Percentiles rank a stretch among this genome's conserved stretches.
phyloP scores from a whole-genome alignment of 805 yeast species.

The Teunomyces tritomae region DNA sequence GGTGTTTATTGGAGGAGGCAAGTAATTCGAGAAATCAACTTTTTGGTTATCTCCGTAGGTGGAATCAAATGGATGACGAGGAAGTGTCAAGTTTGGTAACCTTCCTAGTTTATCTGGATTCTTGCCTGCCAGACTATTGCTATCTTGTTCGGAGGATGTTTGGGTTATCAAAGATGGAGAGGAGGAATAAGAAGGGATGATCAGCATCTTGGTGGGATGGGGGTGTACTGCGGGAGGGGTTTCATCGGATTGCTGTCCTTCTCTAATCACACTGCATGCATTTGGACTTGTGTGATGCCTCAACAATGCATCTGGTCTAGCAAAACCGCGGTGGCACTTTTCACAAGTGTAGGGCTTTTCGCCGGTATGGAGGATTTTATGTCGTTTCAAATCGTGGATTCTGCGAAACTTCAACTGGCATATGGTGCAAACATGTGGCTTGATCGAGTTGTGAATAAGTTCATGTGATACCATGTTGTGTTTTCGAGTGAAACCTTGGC shows the following conservation, averaged over 20 bases:
- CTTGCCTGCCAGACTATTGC: conserved; percentile 16
- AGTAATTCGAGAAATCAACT: neutral
- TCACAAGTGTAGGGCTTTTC: conserved; percentile 65
- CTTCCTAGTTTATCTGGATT: neutral
- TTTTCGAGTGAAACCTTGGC: conserved; percentile 64
- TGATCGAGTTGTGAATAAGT: conserved; percentile 61
- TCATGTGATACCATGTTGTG: conserved; percentile 75
- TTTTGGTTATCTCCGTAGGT: neutral
- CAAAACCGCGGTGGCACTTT: conserved; percentile 62
- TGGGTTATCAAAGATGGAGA: conserved; percentile 3
- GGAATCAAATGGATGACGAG: neutral
- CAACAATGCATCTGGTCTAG: conserved; percentile 72
- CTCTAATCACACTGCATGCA: conserved; percentile 25
- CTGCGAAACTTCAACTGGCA: conserved; percentile 67
- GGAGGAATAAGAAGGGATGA: conserved; percentile 1
- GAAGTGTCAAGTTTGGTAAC: neutral
- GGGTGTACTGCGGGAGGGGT: neutral
- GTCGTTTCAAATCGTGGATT: conserved; percentile 74
- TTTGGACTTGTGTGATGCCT: conserved; percentile 56
- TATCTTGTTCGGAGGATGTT: conserved; percentile 6
- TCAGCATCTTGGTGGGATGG: neutral
- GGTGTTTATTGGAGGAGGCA: conserved; percentile 9
- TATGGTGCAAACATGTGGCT: conserved; percentile 60
- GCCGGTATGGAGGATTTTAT: conserved; percentile 72
- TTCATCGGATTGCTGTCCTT: neutral